A percentile compares a stretch with the other conserved stretches of the same genome.
Evolutionary conservation across 2,329 filamentous ascomycete species (phyloP).

Genomic region (Pseudogymnoascus sp.): DNA sequence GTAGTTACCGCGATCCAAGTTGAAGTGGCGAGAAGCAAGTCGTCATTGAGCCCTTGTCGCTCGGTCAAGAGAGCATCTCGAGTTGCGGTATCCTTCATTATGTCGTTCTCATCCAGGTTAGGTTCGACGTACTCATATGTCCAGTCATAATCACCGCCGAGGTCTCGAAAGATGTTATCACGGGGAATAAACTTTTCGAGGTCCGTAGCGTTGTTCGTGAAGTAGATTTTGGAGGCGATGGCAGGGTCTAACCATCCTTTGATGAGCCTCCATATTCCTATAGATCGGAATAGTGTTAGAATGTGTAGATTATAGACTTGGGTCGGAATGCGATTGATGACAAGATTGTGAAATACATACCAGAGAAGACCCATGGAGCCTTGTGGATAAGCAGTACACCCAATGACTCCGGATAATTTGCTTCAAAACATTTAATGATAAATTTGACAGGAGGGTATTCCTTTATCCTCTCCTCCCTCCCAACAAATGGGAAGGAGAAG

Average conservation of each 20-base stretch:
- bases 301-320: neutral
- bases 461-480: slow-evolving; percentile 24
- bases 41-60: slow-evolving; percentile 44
- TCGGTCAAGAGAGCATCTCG: slow-evolving; percentile 45
- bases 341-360: slow-evolving; percentile 17
- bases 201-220: slow-evolving; percentile 56
- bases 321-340: neutral
- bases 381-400: slow-evolving; percentile 67
- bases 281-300: neutral
- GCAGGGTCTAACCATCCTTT: slow-evolving; percentile 70
- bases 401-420: slow-evolving; percentile 68
- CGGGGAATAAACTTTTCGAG: slow-evolving; percentile 54
- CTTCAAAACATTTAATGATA: slow-evolving; percentile 73
- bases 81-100: slow-evolving; percentile 37
- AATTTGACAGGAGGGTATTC: slow-evolving; percentile 72
- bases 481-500: neutral
- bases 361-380: slow-evolving; percentile 63
- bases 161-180: slow-evolving; percentile 53
- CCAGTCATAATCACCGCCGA: slow-evolving; percentile 47
- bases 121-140: slow-evolving; percentile 60
- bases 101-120: slow-evolving; percentile 49
- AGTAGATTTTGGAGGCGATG: slow-evolving; percentile 65
- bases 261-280: slow-evolving; percentile 53
- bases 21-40: slow-evolving; percentile 52
- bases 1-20: slow-evolving; percentile 39